Percentiles rank a stretch among this genome's conserved stretches.
Conservation (phyloP, 78 protist species). For the Dictyostelium discoideum region DNA sequence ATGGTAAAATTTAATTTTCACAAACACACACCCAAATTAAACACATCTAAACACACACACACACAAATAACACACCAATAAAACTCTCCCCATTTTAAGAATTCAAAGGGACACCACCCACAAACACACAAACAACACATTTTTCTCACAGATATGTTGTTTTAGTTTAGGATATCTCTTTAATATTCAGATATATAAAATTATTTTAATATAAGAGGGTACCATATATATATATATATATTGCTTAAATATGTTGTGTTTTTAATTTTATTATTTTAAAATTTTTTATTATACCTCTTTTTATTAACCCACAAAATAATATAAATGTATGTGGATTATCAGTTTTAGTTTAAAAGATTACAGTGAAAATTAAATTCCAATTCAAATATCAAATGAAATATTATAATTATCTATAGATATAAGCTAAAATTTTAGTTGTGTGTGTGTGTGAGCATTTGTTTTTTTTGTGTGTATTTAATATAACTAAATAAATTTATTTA, state of each 20-base stretch:
- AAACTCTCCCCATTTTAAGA: background rate
- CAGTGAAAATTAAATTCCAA: background rate
- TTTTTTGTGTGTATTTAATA: background rate
- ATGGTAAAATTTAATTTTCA: background rate
- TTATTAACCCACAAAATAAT: background rate
- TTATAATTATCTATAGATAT: conserved; percentile 8
- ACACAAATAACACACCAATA: background rate
- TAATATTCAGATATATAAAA: background rate
- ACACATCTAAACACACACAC: background rate
- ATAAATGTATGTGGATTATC: background rate
- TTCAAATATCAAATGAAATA: background rate
- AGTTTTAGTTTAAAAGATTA: background rate
- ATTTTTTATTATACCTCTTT: background rate
- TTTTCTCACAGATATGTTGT: background rate
- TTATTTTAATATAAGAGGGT: background rate
- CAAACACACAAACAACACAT: background rate
- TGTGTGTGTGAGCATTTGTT: background rate
- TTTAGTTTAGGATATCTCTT: background rate
- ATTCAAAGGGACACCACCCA: background rate
- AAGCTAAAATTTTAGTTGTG: background rate
- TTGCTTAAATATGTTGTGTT: background rate
- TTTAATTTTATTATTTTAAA: background rate
- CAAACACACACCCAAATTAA: background rate
- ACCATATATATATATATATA: background rate
- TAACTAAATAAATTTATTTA: background rate